Evolutionary conservation across 2,329 filamentous ascomycete species (phyloP).

Genomic region (Colletotrichum filicis): DNA sequence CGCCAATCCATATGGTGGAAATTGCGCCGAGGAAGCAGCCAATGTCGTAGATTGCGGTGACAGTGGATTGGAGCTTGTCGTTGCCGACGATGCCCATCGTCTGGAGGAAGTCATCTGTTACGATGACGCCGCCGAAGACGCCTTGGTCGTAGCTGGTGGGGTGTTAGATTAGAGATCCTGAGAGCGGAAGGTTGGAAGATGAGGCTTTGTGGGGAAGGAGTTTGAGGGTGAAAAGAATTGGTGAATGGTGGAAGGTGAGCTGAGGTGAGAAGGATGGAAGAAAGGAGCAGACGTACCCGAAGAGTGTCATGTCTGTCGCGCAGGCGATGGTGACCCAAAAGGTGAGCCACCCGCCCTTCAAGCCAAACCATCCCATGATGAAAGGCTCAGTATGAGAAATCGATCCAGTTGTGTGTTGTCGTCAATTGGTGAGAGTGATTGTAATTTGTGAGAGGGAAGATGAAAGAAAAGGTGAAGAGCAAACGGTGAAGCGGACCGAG

Average conservation of each 20-base stretch:
- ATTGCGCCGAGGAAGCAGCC: slow-evolving; percentile 67
- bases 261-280: background rate
- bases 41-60: slow-evolving; percentile 68
- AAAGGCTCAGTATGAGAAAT: background rate
- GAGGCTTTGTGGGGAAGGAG: background rate
- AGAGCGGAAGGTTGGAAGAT: too few species aligned
- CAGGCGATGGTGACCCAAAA: slow-evolving; percentile 35
- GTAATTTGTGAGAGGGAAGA: background rate
- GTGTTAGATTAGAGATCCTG: background rate
- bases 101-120: slow-evolving; percentile 55
- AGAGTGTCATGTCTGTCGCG: slow-evolving; percentile 41
- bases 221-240: background rate
- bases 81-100: slow-evolving; percentile 54
- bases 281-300: slow-evolving; percentile 35
- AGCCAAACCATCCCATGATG: slow-evolving; percentile 30
- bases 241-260: background rate
- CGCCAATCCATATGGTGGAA: slow-evolving; percentile 45
- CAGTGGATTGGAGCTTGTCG: slow-evolving; percentile 52
- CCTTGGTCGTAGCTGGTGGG: slow-evolving; percentile 56
- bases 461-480: background rate
- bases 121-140: slow-evolving; percentile 59
- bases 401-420: background rate
- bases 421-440: background rate
- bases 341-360: slow-evolving; percentile 33
- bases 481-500: background rate